Evolutionary conservation across 148 eudicot species (phyloP), one percentile per base, ranked within the genome.

Genomic region (Arbutus unedo): DNA sequence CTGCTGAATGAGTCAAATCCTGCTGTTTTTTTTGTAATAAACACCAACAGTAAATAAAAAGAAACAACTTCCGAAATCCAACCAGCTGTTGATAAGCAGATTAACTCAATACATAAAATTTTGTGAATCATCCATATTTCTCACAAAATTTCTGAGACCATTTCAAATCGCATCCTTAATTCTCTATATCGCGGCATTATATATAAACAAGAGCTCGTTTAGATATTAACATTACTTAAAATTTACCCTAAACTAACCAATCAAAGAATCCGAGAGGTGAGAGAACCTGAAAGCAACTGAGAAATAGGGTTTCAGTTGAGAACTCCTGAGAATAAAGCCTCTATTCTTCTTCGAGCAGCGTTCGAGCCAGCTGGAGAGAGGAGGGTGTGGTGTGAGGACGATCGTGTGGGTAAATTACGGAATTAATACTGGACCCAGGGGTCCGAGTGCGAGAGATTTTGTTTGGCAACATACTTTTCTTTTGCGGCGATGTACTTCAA

Each of bases 241-340:
- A 10, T 16, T 11, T 18, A 43, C 67, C 67, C 80, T 78, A 68
- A 55, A 78, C 3, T 38, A 78, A 43, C n/a, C 50, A 44, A 57
- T 19, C 68, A 57, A 47, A 38, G 38, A 78, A 56, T 31, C 49
- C 50, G 38, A 78, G 68, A 57, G 31, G 31, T 43, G 50, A 78
- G 47, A 43, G 23, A 77, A 56, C 80, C 67, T 78, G 80, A 43
- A 4, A 57, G 31, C 3, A 31, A 56, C 47, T 41, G 48, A 55
- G 64, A 77, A 78, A n/a, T 78, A 78, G 80, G 80, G 68, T 57
- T 56, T 78, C 80, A 78, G 53, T 23, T 57, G 64, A 53, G 66
- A 77, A 53, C 13, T 23, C 79, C 77, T 55, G n/a, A 9, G 15
- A 74, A 76, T 25, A 53, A 54, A 76, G 57, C 43, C 49, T 76